Percentiles rank a stretch among this genome's conserved stretches.
Conservation (phyloP, 108 stramenopile genomes). For the Pseudonitzschia pungens region DNA sequence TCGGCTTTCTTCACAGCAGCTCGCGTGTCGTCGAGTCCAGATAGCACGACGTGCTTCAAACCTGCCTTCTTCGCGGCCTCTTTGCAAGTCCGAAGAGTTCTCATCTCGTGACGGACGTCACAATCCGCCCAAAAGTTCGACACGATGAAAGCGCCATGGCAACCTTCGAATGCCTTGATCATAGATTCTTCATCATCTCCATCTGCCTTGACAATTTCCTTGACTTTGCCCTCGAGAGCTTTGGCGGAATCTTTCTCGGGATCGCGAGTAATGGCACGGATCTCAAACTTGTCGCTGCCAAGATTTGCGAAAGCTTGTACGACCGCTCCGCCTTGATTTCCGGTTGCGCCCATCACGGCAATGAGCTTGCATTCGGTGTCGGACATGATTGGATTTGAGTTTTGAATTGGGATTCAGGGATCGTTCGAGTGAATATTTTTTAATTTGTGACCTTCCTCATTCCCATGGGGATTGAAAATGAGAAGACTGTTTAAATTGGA, state of each 20-base stretch:
- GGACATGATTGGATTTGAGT: too few relatives aligned
- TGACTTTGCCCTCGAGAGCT: not conserved
- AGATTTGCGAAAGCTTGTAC: not conserved
- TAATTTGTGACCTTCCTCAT: too few relatives aligned
- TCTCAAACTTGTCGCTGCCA: not conserved
- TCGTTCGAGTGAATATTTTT: too few relatives aligned
- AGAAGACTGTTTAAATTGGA: too few relatives aligned
- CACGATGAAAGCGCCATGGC: conserved; percentile 25
- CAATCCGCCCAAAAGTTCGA: conserved; percentile 26
- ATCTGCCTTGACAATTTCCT: conserved; percentile 11
- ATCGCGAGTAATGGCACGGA: conserved; percentile 24
- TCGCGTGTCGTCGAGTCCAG: conserved; percentile 1
- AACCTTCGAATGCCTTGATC: conserved; percentile 3
- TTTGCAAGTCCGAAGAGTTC: not conserved
- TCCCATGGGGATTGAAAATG: too few relatives aligned
- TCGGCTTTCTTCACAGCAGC: not conserved
- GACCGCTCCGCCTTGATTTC: conserved; percentile 20
- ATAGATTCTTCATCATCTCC: conserved; percentile 13
- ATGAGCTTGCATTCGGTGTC: too few relatives aligned
- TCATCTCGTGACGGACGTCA: conserved; percentile 1
- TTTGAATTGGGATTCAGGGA: too few relatives aligned
- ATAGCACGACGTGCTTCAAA: conserved; percentile 11
- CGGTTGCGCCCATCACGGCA: conserved; percentile 20
- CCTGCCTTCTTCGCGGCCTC: not conserved
- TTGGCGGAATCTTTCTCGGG: conserved; percentile 23